phyloP scores from a whole-genome alignment of 1,139 yeast species.

The Blastobotrys arbuscula region DNA sequence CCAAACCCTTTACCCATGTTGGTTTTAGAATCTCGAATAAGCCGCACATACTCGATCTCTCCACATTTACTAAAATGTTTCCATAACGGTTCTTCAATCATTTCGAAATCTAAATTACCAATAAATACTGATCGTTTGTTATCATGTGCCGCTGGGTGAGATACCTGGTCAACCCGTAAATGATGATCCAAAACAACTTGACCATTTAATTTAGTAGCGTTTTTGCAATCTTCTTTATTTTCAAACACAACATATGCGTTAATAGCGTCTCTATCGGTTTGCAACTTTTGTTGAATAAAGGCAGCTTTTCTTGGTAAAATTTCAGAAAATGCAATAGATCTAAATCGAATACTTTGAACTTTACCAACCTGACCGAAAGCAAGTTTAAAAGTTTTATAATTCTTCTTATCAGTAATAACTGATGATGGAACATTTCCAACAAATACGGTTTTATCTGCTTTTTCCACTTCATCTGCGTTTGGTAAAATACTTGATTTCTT shows the following conservation, averaged over 20 bases:
- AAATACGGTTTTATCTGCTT: conserved; percentile 84
- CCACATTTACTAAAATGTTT: conserved; percentile 65
- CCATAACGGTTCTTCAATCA: conserved; percentile 86
- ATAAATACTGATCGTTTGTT: conserved; percentile 82
- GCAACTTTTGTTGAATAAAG: conserved; percentile 72
- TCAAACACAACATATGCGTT: conserved; percentile 85
- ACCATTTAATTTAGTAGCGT: conserved; percentile 57
- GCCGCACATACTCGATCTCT: conserved; percentile 79
- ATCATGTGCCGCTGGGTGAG: conserved; percentile 86
- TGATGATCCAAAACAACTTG: conserved; percentile 64
- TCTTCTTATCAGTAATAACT: conserved; percentile 59
- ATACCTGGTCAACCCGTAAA: conserved; percentile 82
- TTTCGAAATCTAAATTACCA: conserved; percentile 92
- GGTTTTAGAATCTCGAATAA: conserved; percentile 87
- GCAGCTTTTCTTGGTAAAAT: conserved; percentile 91
- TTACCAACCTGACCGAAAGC: conserved; percentile 54
- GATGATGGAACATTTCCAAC: conserved; percentile 75
- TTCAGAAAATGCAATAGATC: conserved; percentile 88
- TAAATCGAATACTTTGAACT: conserved; percentile 72
- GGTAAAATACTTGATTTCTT: conserved; percentile 11
- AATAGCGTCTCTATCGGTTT: conserved; percentile 68
- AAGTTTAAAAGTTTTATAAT: conserved; percentile 59
- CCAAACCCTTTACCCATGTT: conserved; percentile 98
- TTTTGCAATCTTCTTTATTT: conserved; percentile 47
- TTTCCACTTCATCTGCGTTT: conserved; percentile 51